Conservation (phyloP, 768 basidiomycete genomes). For the Hirschioporus abietinus region DNA sequence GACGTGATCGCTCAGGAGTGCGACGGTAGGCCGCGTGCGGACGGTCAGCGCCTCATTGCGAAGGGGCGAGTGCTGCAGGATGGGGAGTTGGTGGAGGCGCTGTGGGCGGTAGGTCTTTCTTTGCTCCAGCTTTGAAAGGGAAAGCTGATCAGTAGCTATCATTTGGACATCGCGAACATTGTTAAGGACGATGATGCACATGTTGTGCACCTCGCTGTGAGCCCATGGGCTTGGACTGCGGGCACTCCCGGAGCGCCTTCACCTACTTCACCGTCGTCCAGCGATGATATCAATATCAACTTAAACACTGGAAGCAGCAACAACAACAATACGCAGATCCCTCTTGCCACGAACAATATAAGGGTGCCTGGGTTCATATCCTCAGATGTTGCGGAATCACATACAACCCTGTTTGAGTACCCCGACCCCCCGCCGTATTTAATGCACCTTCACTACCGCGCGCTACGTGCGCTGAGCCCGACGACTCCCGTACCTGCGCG, state of each 20-base stretch:
- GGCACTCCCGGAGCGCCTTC: conserved; percentile 38
- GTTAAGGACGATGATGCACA: conserved; percentile 44
- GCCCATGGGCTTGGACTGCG: conserved; percentile 68
- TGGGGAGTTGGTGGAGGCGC: conserved; percentile 54
- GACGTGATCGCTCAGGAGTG: conserved; percentile 56
- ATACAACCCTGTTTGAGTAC: neutral
- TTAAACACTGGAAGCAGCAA: neutral
- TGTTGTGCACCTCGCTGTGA: conserved; percentile 72
- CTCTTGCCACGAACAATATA: too few species aligned
- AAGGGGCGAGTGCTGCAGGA: conserved; percentile 63
- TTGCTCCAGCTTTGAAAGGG: neutral
- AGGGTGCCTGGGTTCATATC: conserved; percentile 3
- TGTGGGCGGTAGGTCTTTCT: conserved; percentile 58
- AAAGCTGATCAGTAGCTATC: conserved; percentile 3
- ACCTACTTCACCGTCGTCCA: conserved; percentile 12
- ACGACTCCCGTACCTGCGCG: neutral
- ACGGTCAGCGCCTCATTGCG: conserved; percentile 77
- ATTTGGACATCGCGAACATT: neutral
- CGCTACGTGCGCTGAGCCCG: conserved; percentile 17
- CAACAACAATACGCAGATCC: neutral
- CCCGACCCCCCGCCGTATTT: conserved; percentile 18
- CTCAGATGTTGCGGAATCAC: conserved; percentile 1
- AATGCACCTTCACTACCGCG: conserved; percentile 21
- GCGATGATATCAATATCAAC: conserved; percentile 6
- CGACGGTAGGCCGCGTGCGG: conserved; percentile 55